phyloP scores from a whole-genome alignment of 805 yeast species.

The Cephaloascus albidus region DNA sequence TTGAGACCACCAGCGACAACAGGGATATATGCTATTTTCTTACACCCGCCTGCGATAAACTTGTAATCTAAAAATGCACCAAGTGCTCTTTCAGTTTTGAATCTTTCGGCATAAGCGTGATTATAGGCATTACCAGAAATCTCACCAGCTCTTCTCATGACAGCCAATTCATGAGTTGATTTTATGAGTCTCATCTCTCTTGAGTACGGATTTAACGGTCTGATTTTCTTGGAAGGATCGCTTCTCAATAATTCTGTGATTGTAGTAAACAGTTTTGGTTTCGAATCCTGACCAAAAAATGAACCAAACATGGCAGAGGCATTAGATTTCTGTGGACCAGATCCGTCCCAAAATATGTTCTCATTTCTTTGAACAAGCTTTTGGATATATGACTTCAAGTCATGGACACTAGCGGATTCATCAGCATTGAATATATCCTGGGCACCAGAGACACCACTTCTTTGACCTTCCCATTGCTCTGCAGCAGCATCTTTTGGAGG shows the following conservation, averaged over 20 bases:
- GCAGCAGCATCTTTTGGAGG: slow-evolving; percentile 69
- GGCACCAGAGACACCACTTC: slow-evolving; percentile 83
- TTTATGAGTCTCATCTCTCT: slow-evolving; percentile 57
- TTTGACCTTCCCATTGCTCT: slow-evolving; percentile 93
- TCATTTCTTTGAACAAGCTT: slow-evolving; percentile 39
- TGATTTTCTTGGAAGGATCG: slow-evolving; percentile 24
- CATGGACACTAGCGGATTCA: slow-evolving; percentile 43
- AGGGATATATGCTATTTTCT: slow-evolving; percentile 82
- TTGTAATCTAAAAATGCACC: slow-evolving; percentile 75
- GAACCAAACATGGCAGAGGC: slow-evolving; percentile 13
- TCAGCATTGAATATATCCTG: slow-evolving; percentile 84
- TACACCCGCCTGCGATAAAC: slow-evolving; percentile 84
- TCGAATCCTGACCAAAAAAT: slow-evolving; percentile 2
- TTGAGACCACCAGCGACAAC: slow-evolving; percentile 94
- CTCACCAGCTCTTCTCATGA: slow-evolving; percentile 77
- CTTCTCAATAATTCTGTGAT: slow-evolving; percentile 11
- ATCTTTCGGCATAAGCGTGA: slow-evolving; percentile 60
- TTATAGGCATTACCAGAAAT: slow-evolving; percentile 81
- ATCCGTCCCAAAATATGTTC: slow-evolving; percentile 47
- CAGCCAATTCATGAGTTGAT: slow-evolving; percentile 63
- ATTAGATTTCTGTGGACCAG: slow-evolving; percentile 7
- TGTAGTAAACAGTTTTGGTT: slow-evolving; percentile 2
- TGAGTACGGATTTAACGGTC: slow-evolving; percentile 31
- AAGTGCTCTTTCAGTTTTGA: slow-evolving; percentile 67
- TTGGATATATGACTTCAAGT: slow-evolving; percentile 31